Conservation (phyloP, 768 basidiomycete species). For the Termitomyces sp. region DNA sequence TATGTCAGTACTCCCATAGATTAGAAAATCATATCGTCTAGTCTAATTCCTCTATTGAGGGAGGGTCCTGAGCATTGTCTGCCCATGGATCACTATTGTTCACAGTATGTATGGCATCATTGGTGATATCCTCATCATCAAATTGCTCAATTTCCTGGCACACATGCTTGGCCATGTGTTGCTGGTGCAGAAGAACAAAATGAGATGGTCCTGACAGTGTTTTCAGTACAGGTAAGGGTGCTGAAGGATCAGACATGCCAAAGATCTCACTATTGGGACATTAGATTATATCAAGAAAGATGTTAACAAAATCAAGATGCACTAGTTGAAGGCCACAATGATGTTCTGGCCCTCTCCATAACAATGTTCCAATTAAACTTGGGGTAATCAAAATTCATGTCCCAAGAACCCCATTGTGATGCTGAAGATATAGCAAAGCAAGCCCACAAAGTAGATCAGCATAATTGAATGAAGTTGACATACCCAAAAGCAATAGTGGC, state of each 20-base stretch:
- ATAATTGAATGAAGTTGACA: neutral
- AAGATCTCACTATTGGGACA: too few species aligned
- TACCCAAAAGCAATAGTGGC: conserved; percentile 3
- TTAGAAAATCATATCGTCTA: too few species aligned
- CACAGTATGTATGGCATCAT: too few species aligned
- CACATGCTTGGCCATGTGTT: neutral
- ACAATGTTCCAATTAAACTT: conserved; percentile 13
- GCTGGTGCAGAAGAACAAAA: neutral
- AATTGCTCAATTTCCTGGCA: neutral
- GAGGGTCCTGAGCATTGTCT: too few species aligned
- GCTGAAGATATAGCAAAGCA: conserved; percentile 6
- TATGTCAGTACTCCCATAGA: too few species aligned
- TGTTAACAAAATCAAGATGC: neutral
- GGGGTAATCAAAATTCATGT: conserved; percentile 9
- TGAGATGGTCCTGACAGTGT: neutral
- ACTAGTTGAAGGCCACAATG: too few species aligned
- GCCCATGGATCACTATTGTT: too few species aligned
- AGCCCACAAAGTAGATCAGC: too few species aligned
- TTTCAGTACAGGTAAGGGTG: neutral
- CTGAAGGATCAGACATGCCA: neutral
- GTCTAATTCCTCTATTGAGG: too few species aligned
- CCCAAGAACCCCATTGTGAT: conserved; percentile 4
- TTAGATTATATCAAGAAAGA: too few species aligned
- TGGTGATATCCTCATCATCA: too few species aligned
- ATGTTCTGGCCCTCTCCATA: neutral